Conservation (phyloP, 345 rosid species). For the Citrus sp. region DNA sequence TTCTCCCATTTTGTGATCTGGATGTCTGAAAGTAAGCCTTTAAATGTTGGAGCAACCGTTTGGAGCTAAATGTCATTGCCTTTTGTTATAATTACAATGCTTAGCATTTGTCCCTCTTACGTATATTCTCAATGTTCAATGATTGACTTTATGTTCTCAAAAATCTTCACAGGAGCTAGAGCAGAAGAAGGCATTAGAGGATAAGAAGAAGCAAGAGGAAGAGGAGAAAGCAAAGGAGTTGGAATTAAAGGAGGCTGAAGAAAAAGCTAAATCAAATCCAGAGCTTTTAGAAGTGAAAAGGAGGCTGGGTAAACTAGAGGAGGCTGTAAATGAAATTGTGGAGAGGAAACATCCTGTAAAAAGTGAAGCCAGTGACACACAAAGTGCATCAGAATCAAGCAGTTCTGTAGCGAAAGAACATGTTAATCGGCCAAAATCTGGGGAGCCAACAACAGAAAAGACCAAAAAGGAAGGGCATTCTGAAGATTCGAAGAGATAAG, state of each 20-base stretch:
- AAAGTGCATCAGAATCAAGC: constrained; percentile 15
- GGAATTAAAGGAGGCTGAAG: constrained; percentile 43
- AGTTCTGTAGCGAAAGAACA: constrained; percentile 16
- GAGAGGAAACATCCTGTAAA: constrained; percentile 21
- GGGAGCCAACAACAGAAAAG: constrained; percentile 14
- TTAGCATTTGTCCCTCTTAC: background rate
- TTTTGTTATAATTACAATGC: background rate
- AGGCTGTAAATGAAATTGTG: constrained; percentile 56
- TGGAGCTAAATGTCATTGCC: background rate
- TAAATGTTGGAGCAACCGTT: background rate
- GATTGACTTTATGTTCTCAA: background rate
- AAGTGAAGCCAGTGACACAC: background rate
- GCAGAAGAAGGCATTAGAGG: constrained; percentile 33
- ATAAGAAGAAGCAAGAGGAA: constrained; percentile 46
- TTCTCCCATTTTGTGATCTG: too few relatives aligned
- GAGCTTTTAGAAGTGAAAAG: constrained; percentile 58
- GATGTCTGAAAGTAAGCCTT: background rate
- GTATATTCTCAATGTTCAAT: background rate
- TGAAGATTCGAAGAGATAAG: constrained; percentile 14
- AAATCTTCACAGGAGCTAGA: constrained; percentile 52
- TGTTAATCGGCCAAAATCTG: constrained; percentile 8
- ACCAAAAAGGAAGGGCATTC: constrained; percentile 17
- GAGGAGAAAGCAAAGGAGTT: constrained; percentile 51
- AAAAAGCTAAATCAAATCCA: constrained; percentile 29
- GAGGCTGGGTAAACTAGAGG: constrained; percentile 73